Evolutionary conservation across 2,329 filamentous ascomycete genomes (phyloP), one percentile per base, ranked within the genome.

Genomic region (Colletotrichum tabaci): DNA sequence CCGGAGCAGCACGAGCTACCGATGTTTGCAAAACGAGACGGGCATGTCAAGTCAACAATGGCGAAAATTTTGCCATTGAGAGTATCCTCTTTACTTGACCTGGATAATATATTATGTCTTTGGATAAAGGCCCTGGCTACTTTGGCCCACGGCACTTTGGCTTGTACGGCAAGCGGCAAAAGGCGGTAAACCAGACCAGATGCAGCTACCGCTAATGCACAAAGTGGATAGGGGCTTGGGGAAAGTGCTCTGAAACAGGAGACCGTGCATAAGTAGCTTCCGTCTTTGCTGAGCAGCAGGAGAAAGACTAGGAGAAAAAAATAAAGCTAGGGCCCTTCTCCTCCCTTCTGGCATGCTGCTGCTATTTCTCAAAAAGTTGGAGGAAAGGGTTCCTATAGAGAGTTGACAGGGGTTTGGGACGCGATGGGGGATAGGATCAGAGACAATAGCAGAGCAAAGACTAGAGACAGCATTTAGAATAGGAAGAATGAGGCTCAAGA

Each of bases 171-270:
- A 61, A 56, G 40, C 63, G 49, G 56, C 42, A 61, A 67, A 57
- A 56, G 57, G 68, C 68, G 56, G 64, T 67, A 71, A 58, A 57
- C 42, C 50, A 50, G 18, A 49, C 62, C 10, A 21, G 40, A 40
- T 46, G 18, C 10, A 68, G 44, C n/a, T 30, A 35, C 16, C 56
- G 47, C 38, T 30, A 21, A 58, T 64, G 68, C 68, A 71, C 46
- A 63, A 61, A 21, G n/a, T 30, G 52, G 46, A 71, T 57, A 38
- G 30, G 30, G 12, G 35, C 18, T 63, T 61, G 62, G 9, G 42
- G 35, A 49, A 61, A 44, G 63, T 42, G 30, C n/a, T 57, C 63
- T 71, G 65, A 68, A 71, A 68, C 65, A 53, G 21, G 53, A 67
- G 64, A 15, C 68, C 52, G 57, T 71, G 68, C 68, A 58, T 53